These are phyloP conservation scores for Tolypocladium endophyticum DNA, from an alignment of 2,329 filamentous ascomycete genomes.

Conservation along the genomic window DNA sequence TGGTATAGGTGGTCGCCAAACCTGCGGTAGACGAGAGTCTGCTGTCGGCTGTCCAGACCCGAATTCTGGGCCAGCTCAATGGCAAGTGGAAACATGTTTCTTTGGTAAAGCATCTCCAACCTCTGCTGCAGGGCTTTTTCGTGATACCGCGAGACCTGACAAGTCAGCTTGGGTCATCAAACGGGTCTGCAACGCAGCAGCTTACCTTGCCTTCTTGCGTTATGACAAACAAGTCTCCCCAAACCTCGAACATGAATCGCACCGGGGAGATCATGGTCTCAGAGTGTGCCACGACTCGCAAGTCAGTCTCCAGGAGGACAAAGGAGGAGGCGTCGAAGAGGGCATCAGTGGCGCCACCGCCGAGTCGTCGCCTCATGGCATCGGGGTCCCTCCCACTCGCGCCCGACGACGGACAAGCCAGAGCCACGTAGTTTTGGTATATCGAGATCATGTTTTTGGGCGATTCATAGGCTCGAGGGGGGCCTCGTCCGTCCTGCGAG, in stretches of 20 bases:
- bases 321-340: constrained; percentile 83
- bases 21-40: constrained; percentile 84
- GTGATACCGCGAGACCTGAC: constrained; percentile 71
- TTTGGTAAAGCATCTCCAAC: constrained; percentile 85
- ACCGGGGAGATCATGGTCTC: constrained; percentile 76
- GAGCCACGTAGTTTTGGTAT: constrained; percentile 75
- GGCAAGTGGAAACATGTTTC: constrained; percentile 83
- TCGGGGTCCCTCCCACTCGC: constrained; percentile 46
- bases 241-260: constrained; percentile 70
- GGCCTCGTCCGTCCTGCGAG: constrained; percentile 70
- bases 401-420: constrained; percentile 64
- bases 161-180: neutral
- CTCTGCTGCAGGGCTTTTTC: constrained; percentile 87
- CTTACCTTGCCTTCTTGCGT: constrained; percentile 81
- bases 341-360: constrained; percentile 57
- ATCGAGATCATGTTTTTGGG: constrained; percentile 73
- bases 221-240: constrained; percentile 86
- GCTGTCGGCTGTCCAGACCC: constrained; percentile 67
- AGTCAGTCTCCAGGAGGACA: constrained; percentile 80
- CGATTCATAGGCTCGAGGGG: constrained; percentile 84
- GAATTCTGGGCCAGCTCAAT: constrained; percentile 89
- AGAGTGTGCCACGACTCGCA: constrained; percentile 82
- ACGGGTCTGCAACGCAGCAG: neutral
- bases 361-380: constrained; percentile 60
- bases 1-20: constrained; percentile 94